A percentile compares a stretch with the other conserved stretches of the same genome.
phyloP scores from a whole-genome alignment of 2,329 filamentous ascomycete species.

The Lasiodiplodia hormozganensis region DNA sequence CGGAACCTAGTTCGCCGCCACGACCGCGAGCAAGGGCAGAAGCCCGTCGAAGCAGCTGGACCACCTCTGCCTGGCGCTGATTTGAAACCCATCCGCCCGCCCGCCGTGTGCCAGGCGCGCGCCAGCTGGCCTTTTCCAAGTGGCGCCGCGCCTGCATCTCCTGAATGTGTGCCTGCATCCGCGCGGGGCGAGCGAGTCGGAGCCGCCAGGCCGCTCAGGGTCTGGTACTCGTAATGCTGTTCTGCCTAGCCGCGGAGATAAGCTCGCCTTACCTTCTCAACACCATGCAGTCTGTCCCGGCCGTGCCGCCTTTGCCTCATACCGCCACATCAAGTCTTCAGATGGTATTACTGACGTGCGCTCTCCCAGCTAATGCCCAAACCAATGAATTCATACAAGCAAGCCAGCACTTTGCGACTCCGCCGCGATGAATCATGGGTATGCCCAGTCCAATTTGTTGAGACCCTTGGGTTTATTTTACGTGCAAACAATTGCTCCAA shows the following conservation, averaged over 20 bases:
- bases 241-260: slow-evolving; percentile 23
- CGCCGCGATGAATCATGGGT: not conserved
- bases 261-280: slow-evolving; percentile 10
- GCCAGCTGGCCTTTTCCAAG: slow-evolving; percentile 20
- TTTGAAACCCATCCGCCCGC: slow-evolving; percentile 13
- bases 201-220: not conserved
- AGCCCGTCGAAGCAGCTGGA: slow-evolving; percentile 21
- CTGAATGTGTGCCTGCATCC: not conserved
- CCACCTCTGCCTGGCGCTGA: slow-evolving; percentile 6
- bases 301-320: not conserved
- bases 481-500: not conserved
- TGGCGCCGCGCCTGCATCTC: not conserved
- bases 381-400: too few relatives aligned
- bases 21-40: slow-evolving; percentile 16
- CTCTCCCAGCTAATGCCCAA: not conserved
- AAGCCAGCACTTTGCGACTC: not conserved
- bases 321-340: too few relatives aligned
- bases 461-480: not conserved
- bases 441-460: not conserved
- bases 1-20: slow-evolving; percentile 14
- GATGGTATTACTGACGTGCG: not conserved
- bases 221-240: slow-evolving; percentile 17
- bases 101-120: slow-evolving; percentile 1
- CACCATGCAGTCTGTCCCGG: not conserved
- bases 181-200: not conserved